phyloP scores from a whole-genome alignment of 2,329 filamentous ascomycete species.

The Aspergillus ochraceoroseus region DNA sequence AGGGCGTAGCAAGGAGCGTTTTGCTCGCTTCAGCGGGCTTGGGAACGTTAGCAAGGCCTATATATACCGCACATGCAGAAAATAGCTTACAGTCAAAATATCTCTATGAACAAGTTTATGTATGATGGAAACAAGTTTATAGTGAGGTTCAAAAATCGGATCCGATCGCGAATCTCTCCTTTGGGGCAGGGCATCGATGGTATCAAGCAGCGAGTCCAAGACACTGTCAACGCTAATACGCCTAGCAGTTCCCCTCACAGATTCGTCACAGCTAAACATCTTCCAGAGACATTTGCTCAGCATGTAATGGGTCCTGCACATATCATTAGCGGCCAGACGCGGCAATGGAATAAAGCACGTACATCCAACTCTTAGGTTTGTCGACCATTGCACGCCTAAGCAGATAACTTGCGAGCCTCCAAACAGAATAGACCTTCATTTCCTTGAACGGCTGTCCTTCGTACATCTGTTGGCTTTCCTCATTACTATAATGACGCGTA shows the following conservation, averaged over 20 bases:
- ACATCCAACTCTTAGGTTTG: conserved; percentile 60
- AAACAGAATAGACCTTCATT: conserved; percentile 56
- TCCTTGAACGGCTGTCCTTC: conserved; percentile 54
- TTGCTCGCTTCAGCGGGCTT: conserved; percentile 47
- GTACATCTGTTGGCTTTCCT: conserved; percentile 52
- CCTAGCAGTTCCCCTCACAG: conserved; percentile 35
- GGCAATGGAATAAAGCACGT: conserved; percentile 28
- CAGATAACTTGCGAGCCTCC: conserved; percentile 60
- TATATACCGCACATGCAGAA: conserved; percentile 2
- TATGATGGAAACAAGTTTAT: conserved; percentile 76
- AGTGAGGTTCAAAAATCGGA: conserved; percentile 83
- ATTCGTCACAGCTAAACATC: conserved; percentile 53
- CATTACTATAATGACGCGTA: conserved; percentile 56
- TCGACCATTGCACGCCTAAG: conserved; percentile 57
- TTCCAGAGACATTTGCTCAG: conserved; percentile 69
- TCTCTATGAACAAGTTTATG: conserved; percentile 68
- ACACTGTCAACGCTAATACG: conserved; percentile 46
- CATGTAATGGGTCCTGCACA: conserved; percentile 58
- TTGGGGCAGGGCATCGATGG: conserved; percentile 58
- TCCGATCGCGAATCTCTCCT: conserved; percentile 60
- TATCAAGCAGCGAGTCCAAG: conserved; percentile 53
- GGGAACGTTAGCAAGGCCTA: conserved; percentile 29
- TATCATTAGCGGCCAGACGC: conserved; percentile 1
- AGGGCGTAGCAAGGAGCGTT: conserved; percentile 51
- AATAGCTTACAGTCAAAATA: conserved; percentile 33